Base-by-base conservation (phyloP, 2,329 filamentous ascomycete species). In the Scytalidium lignicola region DNA sequence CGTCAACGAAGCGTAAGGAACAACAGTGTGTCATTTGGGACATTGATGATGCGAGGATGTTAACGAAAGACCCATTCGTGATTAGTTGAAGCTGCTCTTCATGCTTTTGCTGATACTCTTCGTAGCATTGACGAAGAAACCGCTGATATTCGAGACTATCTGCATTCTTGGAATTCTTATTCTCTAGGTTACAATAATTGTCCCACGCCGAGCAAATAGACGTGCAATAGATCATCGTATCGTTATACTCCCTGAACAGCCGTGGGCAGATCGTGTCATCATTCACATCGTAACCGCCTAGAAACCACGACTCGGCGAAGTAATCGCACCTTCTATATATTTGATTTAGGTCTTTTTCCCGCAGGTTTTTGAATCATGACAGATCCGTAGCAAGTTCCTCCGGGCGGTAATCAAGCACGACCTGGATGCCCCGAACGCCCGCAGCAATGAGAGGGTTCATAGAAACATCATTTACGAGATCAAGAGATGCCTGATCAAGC, bases 41-140 rank as follows among this genome's bases (percentile, higher is more conserved):
- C 20, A 46, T 46, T 41, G 44, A 37, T 41, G 22, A 46, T 40
- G 15, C 7, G 26, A 46, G 28, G n/a, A 22, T 46, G 12, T 46
- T 32, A 40, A 46, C 20, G 19, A 46, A 46, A 8, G 44, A 46
- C n/a, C 44, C 44, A 41, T 41, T 19, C 18, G 29, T 41, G 26
- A 46, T 46, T 40, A 46, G 44, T 41, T 46, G 44, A 41, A 46
- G 32, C 29, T 46, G 44, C 44, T 39, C 29, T 13, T 17, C 21
- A 29, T 23, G 23, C 23, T 28, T 28, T 29, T 21, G 44, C 28
- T 19, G 18, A 40, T 40, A 47, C 37, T 17, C 12, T 13, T 23
- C 45, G 17, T 26, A 19, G 19, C 32, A 9, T 18, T 19, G 9
- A 13, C 15, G 20, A 12, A 46, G 44, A n/a, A 46, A 19, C 32